These are phyloP conservation scores for Fusarium sulawesiense DNA, from an alignment of 2,329 filamentous ascomycete genomes.

Conservation along the genomic window DNA sequence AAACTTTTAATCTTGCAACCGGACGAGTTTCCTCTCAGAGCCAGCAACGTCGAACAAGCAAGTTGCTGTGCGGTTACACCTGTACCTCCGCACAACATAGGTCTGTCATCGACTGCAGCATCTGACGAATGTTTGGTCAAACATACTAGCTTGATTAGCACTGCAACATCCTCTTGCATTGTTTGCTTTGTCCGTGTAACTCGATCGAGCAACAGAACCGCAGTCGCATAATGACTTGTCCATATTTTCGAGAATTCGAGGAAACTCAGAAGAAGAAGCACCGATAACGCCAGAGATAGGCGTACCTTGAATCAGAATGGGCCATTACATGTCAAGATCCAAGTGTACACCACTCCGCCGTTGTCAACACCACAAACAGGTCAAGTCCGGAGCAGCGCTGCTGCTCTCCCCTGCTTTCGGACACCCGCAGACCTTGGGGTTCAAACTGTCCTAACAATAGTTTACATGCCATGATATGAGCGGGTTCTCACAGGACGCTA, in stretches of 20 bases:
- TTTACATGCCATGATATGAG: conserved; percentile 11
- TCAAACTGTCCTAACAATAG: conserved; percentile 4
- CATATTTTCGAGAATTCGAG: background rate
- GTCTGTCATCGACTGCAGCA: conserved; percentile 21
- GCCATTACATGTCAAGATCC: background rate
- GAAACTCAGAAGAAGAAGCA: background rate
- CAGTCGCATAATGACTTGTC: background rate
- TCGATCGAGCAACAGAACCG: background rate
- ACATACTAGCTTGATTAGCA: conserved; percentile 12
- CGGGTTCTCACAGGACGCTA: conserved; percentile 9
- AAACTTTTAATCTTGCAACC: background rate
- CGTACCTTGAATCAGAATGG: background rate
- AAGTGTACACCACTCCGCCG: background rate
- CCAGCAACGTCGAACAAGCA: background rate
- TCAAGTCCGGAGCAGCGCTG: conserved; percentile 1
- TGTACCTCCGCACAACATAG: conserved; percentile 14
- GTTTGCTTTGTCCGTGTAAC: background rate
- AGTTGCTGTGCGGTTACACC: conserved; percentile 21
- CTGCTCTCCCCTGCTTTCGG: conserved; percentile 18
- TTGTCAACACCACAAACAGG: conserved; percentile 14
- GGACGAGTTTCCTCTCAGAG: conserved; percentile 7
- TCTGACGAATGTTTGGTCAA: conserved; percentile 15
- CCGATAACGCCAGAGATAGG: background rate
- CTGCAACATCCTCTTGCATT: conserved; percentile 1
- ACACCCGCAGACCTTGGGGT: conserved; percentile 24